Evolutionary conservation across 2,329 filamentous ascomycete genomes (phyloP).

Genomic region (Sclerotinia borealis): DNA sequence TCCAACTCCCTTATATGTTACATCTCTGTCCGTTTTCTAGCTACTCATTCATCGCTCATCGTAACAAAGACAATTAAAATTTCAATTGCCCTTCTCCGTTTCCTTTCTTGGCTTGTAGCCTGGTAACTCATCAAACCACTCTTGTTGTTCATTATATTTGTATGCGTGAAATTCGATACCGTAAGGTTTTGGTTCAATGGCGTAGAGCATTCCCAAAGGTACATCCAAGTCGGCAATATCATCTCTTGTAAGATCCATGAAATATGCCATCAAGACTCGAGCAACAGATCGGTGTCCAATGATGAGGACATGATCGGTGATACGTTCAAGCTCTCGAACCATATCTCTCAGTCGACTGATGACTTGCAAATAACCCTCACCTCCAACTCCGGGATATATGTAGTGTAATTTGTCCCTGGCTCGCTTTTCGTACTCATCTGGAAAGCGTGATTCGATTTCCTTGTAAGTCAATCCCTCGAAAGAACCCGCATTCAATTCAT

Average conservation of each 20-base stretch:
- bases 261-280: constrained; percentile 90
- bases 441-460: constrained; percentile 73
- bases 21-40: background rate
- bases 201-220: constrained; percentile 87
- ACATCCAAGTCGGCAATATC: constrained; percentile 94
- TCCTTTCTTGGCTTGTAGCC: constrained; percentile 69
- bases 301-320: constrained; percentile 90
- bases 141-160: constrained; percentile 70
- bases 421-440: constrained; percentile 75
- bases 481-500: constrained; percentile 86
- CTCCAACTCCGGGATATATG: constrained; percentile 91
- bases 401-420: constrained; percentile 87
- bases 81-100: constrained; percentile 27
- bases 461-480: constrained; percentile 96
- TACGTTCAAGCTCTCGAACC: constrained; percentile 94
- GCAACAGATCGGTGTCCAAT: constrained; percentile 90
- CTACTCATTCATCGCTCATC: background rate
- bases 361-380: constrained; percentile 93
- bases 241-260: constrained; percentile 83
- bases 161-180: constrained; percentile 97
- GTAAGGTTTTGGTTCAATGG: constrained; percentile 95
- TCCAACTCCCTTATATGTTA: background rate
- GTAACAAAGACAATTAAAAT: background rate
- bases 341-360: constrained; percentile 93
- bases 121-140: constrained; percentile 81